Evolutionary conservation across 2,329 filamentous ascomycete genomes (phyloP), one percentile per base, ranked within the genome.

Genomic region (Dendrostoma leiphaemia): DNA sequence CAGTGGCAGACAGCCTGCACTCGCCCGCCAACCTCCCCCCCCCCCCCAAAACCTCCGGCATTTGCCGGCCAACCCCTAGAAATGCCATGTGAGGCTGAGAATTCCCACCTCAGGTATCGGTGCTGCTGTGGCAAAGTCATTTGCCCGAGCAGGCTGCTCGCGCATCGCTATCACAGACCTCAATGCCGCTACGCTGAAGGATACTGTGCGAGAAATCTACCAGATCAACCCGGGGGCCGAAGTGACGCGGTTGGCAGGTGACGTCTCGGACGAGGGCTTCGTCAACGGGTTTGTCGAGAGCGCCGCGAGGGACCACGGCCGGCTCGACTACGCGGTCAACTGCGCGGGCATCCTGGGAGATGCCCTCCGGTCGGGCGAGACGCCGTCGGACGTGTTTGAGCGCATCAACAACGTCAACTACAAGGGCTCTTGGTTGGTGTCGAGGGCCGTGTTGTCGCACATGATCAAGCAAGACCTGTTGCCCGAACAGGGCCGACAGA

Each of bases 321-420:
- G 80, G 7, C 63, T 84, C 4, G 81, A 84, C 61, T 84, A 84
- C 62, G 74, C 74, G 0, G 76, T 83, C 6, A 80, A 79, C 53
- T 82, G 80, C 49, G 81, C 81, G 0, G 81, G 81, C 0, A 72
- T 83, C 4, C 61, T 79, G 3, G 74, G 76, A 4, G 64, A 67
- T 4, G 64, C 69, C 7, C 67, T 71, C 32, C 68, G 72, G 19
- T 75, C 75, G 1, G 61, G 72, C 28, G 79, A 83, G 46, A 79
- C 73, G n/a, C 62, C 71, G 0, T 64, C 71, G 1, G 70, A 71
- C 1, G 70, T 69, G 9, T 84, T 84, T 43, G 80, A 84, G 53
- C 68, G 68, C 7, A 71, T 84, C 44, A 83, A 76, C 34, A 72
- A 68, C 37, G 71, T 84, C 61, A 85, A 85, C 59, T 83, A 83